Conservation (phyloP, 371 early-diverging fungal species). For the Apophysomyces elegans region DNA sequence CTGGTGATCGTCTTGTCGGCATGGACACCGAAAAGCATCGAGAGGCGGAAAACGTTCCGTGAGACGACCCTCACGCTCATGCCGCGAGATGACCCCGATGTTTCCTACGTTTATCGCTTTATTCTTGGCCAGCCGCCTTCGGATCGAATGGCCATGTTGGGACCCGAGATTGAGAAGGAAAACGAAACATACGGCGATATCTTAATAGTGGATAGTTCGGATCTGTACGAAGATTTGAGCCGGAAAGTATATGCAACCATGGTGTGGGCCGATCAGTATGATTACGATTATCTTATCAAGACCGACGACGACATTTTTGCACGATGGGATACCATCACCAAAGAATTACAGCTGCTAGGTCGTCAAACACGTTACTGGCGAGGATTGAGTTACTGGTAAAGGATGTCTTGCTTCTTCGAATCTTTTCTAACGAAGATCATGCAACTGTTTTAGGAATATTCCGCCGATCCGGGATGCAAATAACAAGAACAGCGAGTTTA, state of each 20-base stretch:
- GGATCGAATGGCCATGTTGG: conserved; percentile 29
- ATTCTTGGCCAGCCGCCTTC: conserved; percentile 58
- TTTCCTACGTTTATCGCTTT: conserved; percentile 56
- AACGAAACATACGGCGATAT: conserved; percentile 47
- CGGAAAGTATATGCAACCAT: conserved; percentile 57
- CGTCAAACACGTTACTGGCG: conserved; percentile 62
- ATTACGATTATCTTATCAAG: conserved; percentile 66
- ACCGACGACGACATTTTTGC: conserved; percentile 73
- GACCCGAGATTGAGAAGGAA: conserved; percentile 47
- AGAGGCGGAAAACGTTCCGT: conserved; percentile 56
- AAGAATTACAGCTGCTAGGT: conserved; percentile 57
- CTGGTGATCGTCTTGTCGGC: conserved; percentile 63
- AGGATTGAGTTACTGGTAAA: conserved; percentile 64
- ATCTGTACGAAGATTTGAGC: conserved; percentile 55
- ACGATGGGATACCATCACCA: conserved; percentile 63
- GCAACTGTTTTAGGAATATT: conserved; percentile 33
- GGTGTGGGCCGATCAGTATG: conserved; percentile 58
- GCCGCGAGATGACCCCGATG: conserved; percentile 46
- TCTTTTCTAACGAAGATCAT: too few relatives aligned
- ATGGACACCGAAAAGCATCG: conserved; percentile 57
- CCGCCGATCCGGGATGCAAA: conserved; percentile 45
- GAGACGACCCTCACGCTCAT: conserved; percentile 60
- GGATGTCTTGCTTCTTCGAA: background rate
- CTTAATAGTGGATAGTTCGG: conserved; percentile 50
- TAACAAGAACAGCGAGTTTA: conserved; percentile 52